Evolutionary conservation across 805 yeast species (phyloP).

Genomic region (Hanseniaspora valbyensis): DNA sequence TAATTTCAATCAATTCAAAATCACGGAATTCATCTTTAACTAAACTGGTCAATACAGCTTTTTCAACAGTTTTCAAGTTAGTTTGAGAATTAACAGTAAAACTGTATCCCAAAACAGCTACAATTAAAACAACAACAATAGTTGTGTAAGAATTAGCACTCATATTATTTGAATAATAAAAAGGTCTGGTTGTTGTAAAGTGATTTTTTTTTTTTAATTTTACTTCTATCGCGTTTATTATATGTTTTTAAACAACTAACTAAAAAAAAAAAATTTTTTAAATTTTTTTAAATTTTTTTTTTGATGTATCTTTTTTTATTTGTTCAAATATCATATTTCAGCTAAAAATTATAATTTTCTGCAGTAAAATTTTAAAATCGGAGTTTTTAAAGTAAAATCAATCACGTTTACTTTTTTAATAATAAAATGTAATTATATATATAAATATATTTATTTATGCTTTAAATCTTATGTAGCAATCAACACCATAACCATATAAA

Average conservation of each 20-base stretch:
- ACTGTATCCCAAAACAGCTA: slow-evolving; percentile 18
- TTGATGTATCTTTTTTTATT: too few relatives aligned
- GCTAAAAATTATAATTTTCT: too few relatives aligned
- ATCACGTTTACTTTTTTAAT: background rate
- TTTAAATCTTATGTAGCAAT: slow-evolving; percentile 48
- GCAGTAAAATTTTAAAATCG: too few relatives aligned
- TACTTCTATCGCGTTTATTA: too few relatives aligned
- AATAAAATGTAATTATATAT: too few relatives aligned
- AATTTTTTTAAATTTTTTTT: background rate
- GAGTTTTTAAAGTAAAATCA: too few relatives aligned
- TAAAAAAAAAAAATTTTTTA: too few relatives aligned
- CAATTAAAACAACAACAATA: background rate
- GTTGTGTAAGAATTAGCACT: background rate
- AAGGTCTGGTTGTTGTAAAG: too few relatives aligned
- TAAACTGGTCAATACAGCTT: slow-evolving; percentile 25
- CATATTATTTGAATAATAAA: too few relatives aligned
- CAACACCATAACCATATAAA: slow-evolving; percentile 69
- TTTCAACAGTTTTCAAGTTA: background rate
- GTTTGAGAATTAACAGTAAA: slow-evolving; percentile 27
- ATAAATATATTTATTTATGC: background rate
- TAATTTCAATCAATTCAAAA: slow-evolving; percentile 71
- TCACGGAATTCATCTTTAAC: slow-evolving; percentile 57
- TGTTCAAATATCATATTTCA: too few relatives aligned
- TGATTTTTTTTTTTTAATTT: too few relatives aligned
- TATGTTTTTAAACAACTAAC: too few relatives aligned